Evolutionary conservation across 2,329 filamentous ascomycete genomes (phyloP), one percentile per base, ranked within the genome.

Genomic region (Xylariomycetidae sp.): DNA sequence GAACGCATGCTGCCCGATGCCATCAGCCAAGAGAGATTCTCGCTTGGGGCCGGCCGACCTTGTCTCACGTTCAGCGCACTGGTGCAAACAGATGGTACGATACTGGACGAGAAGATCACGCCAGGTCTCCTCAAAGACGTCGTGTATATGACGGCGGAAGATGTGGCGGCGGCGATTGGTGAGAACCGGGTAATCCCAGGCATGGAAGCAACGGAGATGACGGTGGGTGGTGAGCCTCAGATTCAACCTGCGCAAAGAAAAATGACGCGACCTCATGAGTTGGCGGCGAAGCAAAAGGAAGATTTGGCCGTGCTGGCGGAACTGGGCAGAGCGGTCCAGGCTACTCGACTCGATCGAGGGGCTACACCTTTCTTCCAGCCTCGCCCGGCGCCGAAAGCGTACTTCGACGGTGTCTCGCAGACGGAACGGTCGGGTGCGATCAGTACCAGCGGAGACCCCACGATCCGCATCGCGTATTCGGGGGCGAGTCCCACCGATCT

Each of bases 31-130:
- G 52, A 65, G 18, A 53, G 58, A 17, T 72, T 78, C 41, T 82
- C 79, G 25, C 60, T 84, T 17, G 68, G 61, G 2, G 51, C 64
- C 7, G 58, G 64, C 32, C 57, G 61, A 18, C 72, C 70, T 2
- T 70, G 71, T 29, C 61, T 83, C 29, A 82, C 78, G 0, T 80
- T 82, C 48, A 82, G 76, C 40, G 70, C 74, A 5, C 68, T 65
- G 31, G 61, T 83, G 15, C 68, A 74, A 43, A 53, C 61, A 10
- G 50, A 59, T 1, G 79, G 78, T 6, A 56, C 67, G 5, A 47
- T 82, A 4, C 54, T 79, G 6, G 70, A 76, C 7, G 61, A 65
- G 45, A 70, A 66, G 27, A 61, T 83, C 29, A 66, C 69, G 17
- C 67, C 76, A 2, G 72, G 70, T 5, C 62, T 49, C 9, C 50